Percentiles rank a stretch among this genome's conserved stretches.
phyloP scores from a whole-genome alignment of 169 alveolate species.

The Babesia ovata region DNA sequence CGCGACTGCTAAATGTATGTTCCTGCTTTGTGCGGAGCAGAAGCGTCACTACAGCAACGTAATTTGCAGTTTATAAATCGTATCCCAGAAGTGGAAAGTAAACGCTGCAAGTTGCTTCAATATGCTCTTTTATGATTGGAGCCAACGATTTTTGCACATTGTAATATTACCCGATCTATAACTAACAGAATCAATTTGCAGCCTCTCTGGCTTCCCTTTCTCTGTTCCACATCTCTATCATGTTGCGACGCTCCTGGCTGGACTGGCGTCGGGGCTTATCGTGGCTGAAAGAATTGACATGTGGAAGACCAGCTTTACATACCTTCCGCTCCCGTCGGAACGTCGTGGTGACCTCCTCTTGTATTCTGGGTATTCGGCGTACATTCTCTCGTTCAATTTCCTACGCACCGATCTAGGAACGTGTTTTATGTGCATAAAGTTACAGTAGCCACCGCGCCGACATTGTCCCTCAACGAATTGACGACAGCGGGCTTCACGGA shows the following conservation, averaged over 20 bases:
- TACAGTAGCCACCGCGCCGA: constrained; percentile 98
- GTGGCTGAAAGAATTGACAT: constrained; percentile 42
- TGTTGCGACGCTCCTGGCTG: constrained; percentile 90
- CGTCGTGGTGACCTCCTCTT: constrained; percentile 75
- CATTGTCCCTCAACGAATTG: constrained; percentile 98
- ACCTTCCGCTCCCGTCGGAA: constrained; percentile 62
- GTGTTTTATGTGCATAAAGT: constrained; percentile 98
- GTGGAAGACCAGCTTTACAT: background rate
- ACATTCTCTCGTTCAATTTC: constrained; percentile 93
- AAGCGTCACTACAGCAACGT: too few relatives aligned
- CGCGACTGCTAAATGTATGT: too few relatives aligned
- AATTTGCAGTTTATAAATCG: too few relatives aligned
- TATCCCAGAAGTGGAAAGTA: too few relatives aligned
- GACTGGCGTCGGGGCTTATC: constrained; percentile 80
- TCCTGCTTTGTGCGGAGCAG: too few relatives aligned
- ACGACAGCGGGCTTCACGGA: constrained; percentile 97
- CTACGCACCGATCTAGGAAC: constrained; percentile 92
- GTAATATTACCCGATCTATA: background rate
- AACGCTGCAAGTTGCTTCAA: too few relatives aligned
- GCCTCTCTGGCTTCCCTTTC: constrained; percentile 75
- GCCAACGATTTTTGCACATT: too few relatives aligned
- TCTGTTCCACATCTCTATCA: constrained; percentile 91
- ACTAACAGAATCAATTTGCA: background rate
- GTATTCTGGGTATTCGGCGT: constrained; percentile 97
- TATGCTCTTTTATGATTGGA: too few relatives aligned